Percentiles rank a stretch among this genome's conserved stretches.
phyloP scores from a whole-genome alignment of 1,139 yeast genomes.

The Scheffersomyces cryptocercus region DNA sequence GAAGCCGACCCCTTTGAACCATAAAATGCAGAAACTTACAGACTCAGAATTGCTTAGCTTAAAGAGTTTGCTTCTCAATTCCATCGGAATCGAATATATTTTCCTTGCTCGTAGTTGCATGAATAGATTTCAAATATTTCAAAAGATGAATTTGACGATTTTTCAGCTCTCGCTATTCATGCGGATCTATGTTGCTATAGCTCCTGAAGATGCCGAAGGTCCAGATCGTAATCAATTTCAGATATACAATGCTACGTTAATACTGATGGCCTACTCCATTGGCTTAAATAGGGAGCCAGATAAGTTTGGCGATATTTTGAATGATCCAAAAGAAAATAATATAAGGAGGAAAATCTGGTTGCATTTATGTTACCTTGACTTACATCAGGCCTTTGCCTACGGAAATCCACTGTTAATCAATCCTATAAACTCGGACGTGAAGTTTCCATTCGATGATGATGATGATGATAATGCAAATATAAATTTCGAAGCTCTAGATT shows the following conservation, averaged over 20 bases:
- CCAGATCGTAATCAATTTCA: slow-evolving; percentile 8
- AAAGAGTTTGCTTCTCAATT: neutral
- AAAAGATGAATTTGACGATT: slow-evolving; percentile 6
- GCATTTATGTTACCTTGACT: slow-evolving; percentile 25
- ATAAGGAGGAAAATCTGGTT: slow-evolving; percentile 19
- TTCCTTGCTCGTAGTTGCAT: neutral
- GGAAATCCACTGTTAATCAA: slow-evolving; percentile 30
- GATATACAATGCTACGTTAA: slow-evolving; percentile 12
- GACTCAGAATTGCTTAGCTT: neutral
- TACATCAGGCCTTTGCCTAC: slow-evolving; percentile 26
- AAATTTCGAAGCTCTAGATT: slow-evolving; percentile 9
- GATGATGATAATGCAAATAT: slow-evolving; percentile 26
- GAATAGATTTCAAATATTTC: neutral
- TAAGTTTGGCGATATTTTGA: slow-evolving; percentile 7
- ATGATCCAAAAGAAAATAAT: slow-evolving; percentile 12
- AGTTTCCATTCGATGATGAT: slow-evolving; percentile 23
- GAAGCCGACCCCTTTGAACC: neutral
- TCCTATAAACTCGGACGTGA: slow-evolving; percentile 26
- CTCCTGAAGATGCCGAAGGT: slow-evolving; percentile 9
- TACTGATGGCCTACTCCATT: slow-evolving; percentile 15
- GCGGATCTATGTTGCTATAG: slow-evolving; percentile 6
- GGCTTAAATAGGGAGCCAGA: slow-evolving; percentile 20
- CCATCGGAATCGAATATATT: neutral
- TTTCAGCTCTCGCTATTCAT: slow-evolving; percentile 8
- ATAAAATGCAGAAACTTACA: neutral